Conservation (phyloP, 495 filamentous ascomycete genomes). For the Tuber microsphaerosporum region DNA sequence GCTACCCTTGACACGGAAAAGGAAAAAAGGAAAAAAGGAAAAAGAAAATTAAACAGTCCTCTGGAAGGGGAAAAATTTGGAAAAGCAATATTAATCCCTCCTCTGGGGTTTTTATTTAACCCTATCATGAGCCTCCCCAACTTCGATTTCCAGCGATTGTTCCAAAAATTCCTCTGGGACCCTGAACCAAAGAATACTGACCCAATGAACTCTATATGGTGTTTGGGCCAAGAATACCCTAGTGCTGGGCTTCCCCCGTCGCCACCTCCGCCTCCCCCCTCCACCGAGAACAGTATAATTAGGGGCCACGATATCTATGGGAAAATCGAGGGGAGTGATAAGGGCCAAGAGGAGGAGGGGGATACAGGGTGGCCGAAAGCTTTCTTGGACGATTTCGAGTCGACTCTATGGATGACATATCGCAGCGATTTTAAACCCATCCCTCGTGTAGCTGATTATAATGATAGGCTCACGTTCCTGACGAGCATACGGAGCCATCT, state of each 20-base stretch:
- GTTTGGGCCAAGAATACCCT: conserved; percentile 70
- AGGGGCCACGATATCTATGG: conserved; percentile 11
- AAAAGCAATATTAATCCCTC: conserved; percentile 7
- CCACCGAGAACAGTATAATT: conserved; percentile 29
- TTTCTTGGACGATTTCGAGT: conserved; percentile 90
- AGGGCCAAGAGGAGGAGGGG: conserved; percentile 11
- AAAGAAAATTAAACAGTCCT: background rate
- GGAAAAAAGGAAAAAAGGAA: background rate
- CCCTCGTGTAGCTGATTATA: conserved; percentile 64
- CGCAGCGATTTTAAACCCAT: conserved; percentile 80
- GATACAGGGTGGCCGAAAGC: conserved; percentile 62
- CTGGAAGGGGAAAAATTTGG: background rate
- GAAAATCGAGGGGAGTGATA: background rate
- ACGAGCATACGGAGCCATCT: conserved; percentile 78
- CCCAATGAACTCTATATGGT: conserved; percentile 70
- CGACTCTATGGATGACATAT: conserved; percentile 93
- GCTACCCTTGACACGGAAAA: background rate
- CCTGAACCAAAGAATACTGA: conserved; percentile 82
- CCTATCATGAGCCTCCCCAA: conserved; percentile 6
- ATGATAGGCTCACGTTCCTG: conserved; percentile 69
- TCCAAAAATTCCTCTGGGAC: conserved; percentile 86
- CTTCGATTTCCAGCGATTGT: conserved; percentile 61
- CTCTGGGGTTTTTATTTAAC: background rate
- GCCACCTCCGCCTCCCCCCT: conserved; percentile 21
- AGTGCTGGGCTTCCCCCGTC: conserved; percentile 20